These are phyloP conservation scores for Xerocomellus amylosporus DNA, from an alignment of 768 basidiomycete genomes.

Conservation along the genomic window DNA sequence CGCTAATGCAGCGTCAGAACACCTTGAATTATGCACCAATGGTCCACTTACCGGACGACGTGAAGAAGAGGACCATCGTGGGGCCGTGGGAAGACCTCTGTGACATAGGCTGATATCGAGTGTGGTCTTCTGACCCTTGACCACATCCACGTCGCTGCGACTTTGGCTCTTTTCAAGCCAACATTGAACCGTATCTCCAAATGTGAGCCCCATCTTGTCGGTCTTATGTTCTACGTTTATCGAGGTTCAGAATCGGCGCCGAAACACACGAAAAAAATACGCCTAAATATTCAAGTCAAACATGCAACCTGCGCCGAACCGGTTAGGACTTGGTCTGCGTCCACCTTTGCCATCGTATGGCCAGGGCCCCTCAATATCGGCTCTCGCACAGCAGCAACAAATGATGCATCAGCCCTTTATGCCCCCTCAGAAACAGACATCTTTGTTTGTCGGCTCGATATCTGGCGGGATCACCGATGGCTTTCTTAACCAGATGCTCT, in stretches of 20 bases:
- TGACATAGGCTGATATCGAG: not conserved
- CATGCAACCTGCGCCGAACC: conserved; percentile 70
- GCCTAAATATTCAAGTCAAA: conserved; percentile 1
- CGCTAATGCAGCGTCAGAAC: conserved; percentile 35
- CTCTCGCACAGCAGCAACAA: conserved; percentile 84
- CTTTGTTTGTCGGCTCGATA: conserved; percentile 92
- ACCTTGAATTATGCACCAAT: rapidly evolving
- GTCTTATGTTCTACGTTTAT: not conserved
- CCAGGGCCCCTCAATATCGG: conserved; percentile 89
- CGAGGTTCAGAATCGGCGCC: not conserved
- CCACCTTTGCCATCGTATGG: conserved; percentile 84
- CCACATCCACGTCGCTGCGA: not conserved
- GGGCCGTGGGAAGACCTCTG: conserved; percentile 2
- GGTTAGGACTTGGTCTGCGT: conserved; percentile 86
- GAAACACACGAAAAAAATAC: conserved; percentile 1
- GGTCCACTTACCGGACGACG: conserved; percentile 43
- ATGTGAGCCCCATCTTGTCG: not conserved
- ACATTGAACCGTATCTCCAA: not conserved
- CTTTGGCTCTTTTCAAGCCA: not conserved
- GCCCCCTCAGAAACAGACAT: conserved; percentile 70
- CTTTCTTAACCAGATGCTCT: conserved; percentile 75
- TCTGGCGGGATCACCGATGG: conserved; percentile 86
- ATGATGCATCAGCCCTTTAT: conserved; percentile 56
- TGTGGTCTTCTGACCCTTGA: not conserved
- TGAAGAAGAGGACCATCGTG: conserved; percentile 69